Evolutionary conservation across 345 rosid genomes (phyloP).

Genomic region (Eucalyptus shirleyi): DNA sequence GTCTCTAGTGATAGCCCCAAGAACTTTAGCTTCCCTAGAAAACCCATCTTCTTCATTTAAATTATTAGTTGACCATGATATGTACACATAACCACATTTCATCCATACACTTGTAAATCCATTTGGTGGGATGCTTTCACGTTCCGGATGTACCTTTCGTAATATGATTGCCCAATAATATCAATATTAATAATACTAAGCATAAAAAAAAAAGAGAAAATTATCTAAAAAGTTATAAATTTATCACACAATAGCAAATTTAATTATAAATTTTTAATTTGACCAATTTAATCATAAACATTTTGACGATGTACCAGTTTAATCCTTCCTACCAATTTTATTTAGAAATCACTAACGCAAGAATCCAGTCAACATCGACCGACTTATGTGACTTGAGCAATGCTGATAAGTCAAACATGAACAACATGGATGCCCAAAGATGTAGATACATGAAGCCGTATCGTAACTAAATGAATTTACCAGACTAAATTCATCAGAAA

Average conservation of each 20-base stretch:
- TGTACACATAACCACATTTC: not conserved
- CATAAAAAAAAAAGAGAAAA: not conserved
- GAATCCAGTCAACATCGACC: rapidly evolving
- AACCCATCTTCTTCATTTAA: not conserved
- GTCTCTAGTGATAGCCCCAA: not conserved
- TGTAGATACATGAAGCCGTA: not conserved
- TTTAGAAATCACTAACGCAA: not conserved
- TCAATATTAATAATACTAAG: not conserved
- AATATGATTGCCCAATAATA: not conserved
- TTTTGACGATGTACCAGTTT: rapidly evolving
- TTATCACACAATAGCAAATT: not conserved
- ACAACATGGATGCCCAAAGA: not conserved
- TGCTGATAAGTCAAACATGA: not conserved
- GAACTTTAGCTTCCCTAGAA: not conserved
- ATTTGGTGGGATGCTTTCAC: not conserved
- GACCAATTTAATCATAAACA: not conserved
- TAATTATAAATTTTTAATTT: not conserved
- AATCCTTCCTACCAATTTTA: not conserved
- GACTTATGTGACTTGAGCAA: not conserved
- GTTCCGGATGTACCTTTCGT: not conserved
- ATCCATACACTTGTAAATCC: not conserved
- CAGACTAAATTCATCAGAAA: not conserved
- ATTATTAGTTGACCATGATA: not conserved
- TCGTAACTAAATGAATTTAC: not conserved
- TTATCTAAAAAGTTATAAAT: not conserved